Evolutionary conservation across 1,139 yeast species (phyloP).

Genomic region (Yamadazyma sp.): DNA sequence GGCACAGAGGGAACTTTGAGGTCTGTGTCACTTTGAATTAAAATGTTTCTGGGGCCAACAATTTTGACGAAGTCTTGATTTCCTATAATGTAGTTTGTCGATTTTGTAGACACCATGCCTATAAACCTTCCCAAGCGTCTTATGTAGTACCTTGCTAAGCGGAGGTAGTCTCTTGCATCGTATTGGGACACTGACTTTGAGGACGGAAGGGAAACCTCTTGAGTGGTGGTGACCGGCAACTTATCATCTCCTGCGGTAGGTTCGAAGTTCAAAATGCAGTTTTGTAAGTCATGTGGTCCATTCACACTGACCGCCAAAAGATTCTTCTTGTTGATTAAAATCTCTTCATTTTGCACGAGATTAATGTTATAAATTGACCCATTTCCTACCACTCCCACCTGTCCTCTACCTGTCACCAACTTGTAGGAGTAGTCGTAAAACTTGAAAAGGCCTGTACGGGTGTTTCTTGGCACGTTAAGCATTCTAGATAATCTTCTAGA

Average conservation of each 20-base stretch:
- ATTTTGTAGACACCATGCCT: constrained; percentile 4
- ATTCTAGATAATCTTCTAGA: constrained; percentile 33
- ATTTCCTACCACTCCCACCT: constrained; percentile 53
- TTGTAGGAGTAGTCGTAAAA: constrained; percentile 42
- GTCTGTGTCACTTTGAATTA: constrained; percentile 42
- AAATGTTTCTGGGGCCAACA: constrained; percentile 55
- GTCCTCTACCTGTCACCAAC: constrained; percentile 58
- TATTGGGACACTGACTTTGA: neutral
- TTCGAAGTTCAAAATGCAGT: constrained; percentile 23
- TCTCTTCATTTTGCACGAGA: constrained; percentile 46
- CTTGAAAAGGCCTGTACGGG: constrained; percentile 36
- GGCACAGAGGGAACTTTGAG: constrained; percentile 16
- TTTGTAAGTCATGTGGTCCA: constrained; percentile 48
- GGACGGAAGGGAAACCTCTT: neutral
- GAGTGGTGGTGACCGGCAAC: neutral
- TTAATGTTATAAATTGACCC: constrained; percentile 56
- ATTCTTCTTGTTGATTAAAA: constrained; percentile 46
- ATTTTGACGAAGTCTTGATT: constrained; percentile 45
- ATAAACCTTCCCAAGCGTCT: constrained; percentile 3
- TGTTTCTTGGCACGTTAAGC: constrained; percentile 14
- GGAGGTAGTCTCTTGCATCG: neutral
- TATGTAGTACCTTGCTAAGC: neutral
- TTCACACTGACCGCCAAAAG: constrained; percentile 53
- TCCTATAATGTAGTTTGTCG: constrained; percentile 27
- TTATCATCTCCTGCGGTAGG: neutral